Evolutionary conservation across 805 yeast genomes (phyloP), one percentile per base, ranked within the genome.

Genomic region (Clavispora santaluciae): DNA sequence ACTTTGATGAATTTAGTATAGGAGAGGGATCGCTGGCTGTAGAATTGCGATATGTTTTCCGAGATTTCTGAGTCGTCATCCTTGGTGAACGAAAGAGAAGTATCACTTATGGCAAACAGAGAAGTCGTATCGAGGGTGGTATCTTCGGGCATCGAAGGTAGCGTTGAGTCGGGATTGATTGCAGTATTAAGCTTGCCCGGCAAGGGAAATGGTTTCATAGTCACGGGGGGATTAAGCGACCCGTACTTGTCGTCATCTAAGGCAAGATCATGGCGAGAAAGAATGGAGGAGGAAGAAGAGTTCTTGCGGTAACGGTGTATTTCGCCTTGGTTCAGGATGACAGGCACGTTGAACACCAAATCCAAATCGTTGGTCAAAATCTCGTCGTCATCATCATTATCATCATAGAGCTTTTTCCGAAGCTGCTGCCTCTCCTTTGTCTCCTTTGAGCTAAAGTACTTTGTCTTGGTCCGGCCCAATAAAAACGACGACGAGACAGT

Each of bases 261-360:
- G 33, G 48, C 46, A 21, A 63, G 45, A 40, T 63, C 66, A 21
- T 49, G 51, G 22, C 60, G 58, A 9, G 63, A 56, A 22, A 57
- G 45, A 35, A 48, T 36, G 20, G 44, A 39, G 3, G 59, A 46
- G 2, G 45, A 33, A 11, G 50, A 44, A 25, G 41, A 33, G 9
- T 46, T 43, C 12, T 46, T 46, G 11, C 45, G 46, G 37, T 55
- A 44, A 24, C 46, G 37, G 42, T 59, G 66, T 22, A 67, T 42
- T 31, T 64, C 67, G 29, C 60, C 60, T 42, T 62, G 63, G 42
- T 60, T 63, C 39, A 58, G 59, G 17, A 69, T 62, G 9, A 70
- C 61, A 1, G 75, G 75, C 15, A 70, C 74, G 44, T 70, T 70
- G 48, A 70, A 69, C 10, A 67, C 68, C 36, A 68, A 53, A 39